A percentile compares a stretch with the other conserved stretches of the same genome.
Conservation (phyloP, 352 stramenopile species). For the Phytophthora fragariaefolia region DNA sequence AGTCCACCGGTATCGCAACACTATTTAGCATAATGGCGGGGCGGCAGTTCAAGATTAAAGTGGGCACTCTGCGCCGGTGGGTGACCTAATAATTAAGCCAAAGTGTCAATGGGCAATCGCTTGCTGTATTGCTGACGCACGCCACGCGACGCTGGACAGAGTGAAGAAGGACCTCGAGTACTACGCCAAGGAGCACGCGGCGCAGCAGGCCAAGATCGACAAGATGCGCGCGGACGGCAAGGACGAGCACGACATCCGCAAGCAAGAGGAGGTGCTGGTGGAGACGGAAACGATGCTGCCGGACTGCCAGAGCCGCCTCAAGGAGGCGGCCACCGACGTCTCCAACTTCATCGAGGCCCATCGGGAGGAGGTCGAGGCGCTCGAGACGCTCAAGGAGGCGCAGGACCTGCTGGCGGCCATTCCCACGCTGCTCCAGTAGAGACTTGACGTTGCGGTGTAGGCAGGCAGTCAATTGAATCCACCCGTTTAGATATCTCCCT, state of each 20-base stretch:
- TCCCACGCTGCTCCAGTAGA: slow-evolving; percentile 46
- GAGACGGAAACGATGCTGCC: slow-evolving; percentile 86
- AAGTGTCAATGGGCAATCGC: background rate
- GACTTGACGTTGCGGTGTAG: background rate
- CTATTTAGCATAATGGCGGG: slow-evolving; percentile 52
- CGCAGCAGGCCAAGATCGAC: slow-evolving; percentile 66
- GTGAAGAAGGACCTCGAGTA: slow-evolving; percentile 88
- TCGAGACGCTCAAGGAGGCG: slow-evolving; percentile 55
- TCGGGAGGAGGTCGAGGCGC: slow-evolving; percentile 43
- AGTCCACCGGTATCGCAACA: no score
- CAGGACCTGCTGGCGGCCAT: slow-evolving; percentile 54
- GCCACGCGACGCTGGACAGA: no score
- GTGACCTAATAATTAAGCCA: background rate
- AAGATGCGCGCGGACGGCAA: slow-evolving; percentile 61
- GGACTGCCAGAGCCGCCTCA: slow-evolving; percentile 74
- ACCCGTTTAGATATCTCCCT: background rate
- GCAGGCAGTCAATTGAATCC: slow-evolving; percentile 1
- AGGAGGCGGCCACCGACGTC: slow-evolving; percentile 65
- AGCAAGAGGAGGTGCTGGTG: slow-evolving; percentile 82
- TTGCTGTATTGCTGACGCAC: no score
- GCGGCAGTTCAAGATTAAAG: slow-evolving; percentile 85
- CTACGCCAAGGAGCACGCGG: slow-evolving; percentile 75
- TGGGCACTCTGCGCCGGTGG: slow-evolving; percentile 74
- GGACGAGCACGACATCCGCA: slow-evolving; percentile 82
- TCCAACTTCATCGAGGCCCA: slow-evolving; percentile 52